Evolutionary conservation across 2,329 filamentous ascomycete genomes (phyloP), one percentile per base, ranked within the genome.

Genomic region (Aaosphaeria pasadenensis): DNA sequence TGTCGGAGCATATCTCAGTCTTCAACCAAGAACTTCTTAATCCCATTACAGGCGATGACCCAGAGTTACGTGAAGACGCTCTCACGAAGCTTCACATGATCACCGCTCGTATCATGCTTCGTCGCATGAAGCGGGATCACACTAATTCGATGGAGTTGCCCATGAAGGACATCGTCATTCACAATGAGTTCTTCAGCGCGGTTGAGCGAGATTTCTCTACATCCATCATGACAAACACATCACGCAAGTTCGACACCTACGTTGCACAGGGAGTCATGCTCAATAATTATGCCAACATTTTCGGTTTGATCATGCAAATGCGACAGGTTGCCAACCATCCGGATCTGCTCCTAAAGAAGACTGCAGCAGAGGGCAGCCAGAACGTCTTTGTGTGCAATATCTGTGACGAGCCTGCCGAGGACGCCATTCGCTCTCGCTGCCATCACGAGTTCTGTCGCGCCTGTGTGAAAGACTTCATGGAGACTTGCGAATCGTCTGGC

Each of bases 231-330:
- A 89, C 85, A 11, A 95, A 89, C 64, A 87, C 89, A 6, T 83
- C 86, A 49, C 87, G 94, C 52, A 86, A 91, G 60, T 99, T 97
- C 57, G 89, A 97, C 64, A 97, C 91, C 0, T 99, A 97, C 57
- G 94, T 97, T 35, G 87, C 90, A 13, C 89, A 91, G 54, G 91
- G 91, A 74, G 92, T 97, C 17, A 84, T 99, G 71, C 81, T 99
- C 44, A 79, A 97, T 77, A 69, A 69, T 67, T 97, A 97, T 59
- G 94, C 94, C 74, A 99, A 99, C 69, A 97, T 99, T 56, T 99
- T 99, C 62, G 92, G 91, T 64, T 80, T 99, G 47, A 96, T 99
- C 64, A 97, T 97, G 90, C 91, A 96, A 71, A 97, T 99, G 92
- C 87, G 94, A 47, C 94, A 99, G 74, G 89, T 96, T 29, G 91